Base-by-base conservation (phyloP, 306 rosid species). In the Cucurbita ficifolia region DNA sequence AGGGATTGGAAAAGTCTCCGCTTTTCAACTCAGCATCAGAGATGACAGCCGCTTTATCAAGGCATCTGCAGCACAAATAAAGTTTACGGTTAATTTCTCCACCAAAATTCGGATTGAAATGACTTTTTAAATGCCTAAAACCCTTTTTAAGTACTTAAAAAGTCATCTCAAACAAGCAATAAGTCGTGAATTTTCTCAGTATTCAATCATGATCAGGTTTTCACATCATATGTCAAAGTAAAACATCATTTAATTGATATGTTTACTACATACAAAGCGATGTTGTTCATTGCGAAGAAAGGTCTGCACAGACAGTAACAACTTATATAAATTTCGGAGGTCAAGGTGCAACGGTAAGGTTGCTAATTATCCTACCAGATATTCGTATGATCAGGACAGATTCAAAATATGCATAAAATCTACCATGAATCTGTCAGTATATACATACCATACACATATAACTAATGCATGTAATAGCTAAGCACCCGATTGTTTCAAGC, bases 31-130 rank as follows among this genome's bases (percentile, higher is more conserved):
- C 96, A 1, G 77, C 79, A 53, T 83, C 91, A 18, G 97, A 85
- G 54, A 85, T 71, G 43, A 94, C 83, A 72, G 97, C 92, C 10
- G 99, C 97, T 83, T 83, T 91, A 76, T 94, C 97, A 78, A 91
- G 95, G 74, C 88, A 89, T 85, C 99, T 94, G 87, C 84, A 86
- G 59, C 69, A 56, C 75, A 74, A 67, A 52, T 7, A 69, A 63
- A 69, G 57, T 51, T 48, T 12, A 14, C 5, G 13, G 21, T 10
- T 7, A 69, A 33, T 48, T 69, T 22, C 22, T 42, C 14, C 14
- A 48, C 14, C 14, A 17, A 13, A 4, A 48, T 6, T 13, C 52
- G 0, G 3, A 0, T 12, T 45, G 16, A 11, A 45, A 10, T 7
- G 14, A 49, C 18, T 49, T 49, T 49, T 7, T 7, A 49, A 49